These are phyloP conservation scores for Wickerhamiella siamensis DNA, from an alignment of 805 yeast species.

Conservation along the genomic window DNA sequence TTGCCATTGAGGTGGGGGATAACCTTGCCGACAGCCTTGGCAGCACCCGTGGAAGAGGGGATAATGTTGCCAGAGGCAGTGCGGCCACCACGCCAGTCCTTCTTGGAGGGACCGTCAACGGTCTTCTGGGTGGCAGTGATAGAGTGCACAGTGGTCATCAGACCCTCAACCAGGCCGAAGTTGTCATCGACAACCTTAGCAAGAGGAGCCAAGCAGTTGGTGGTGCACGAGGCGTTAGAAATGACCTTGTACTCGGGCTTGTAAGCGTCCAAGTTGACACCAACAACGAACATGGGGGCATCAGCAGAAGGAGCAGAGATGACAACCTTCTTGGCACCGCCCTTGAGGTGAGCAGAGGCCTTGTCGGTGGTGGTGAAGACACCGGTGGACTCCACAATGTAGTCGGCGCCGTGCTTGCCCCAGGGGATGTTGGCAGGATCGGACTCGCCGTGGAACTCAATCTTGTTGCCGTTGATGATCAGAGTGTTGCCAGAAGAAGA, in stretches of 20 bases:
- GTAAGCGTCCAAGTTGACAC: constrained; percentile 76
- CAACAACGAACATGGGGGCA: constrained; percentile 90
- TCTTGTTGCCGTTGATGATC: constrained; percentile 53
- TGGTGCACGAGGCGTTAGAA: constrained; percentile 91
- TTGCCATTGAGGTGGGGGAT: constrained; percentile 83
- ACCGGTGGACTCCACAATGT: constrained; percentile 88
- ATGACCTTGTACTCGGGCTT: constrained; percentile 60
- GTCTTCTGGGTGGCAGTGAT: constrained; percentile 94
- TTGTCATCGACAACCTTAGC: constrained; percentile 78
- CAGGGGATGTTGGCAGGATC: constrained; percentile 83
- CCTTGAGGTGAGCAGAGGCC: constrained; percentile 71
- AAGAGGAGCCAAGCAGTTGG: constrained; percentile 89
- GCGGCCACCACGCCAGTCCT: constrained; percentile 98
- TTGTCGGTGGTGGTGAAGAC: constrained; percentile 74
- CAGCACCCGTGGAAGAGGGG: constrained; percentile 95
- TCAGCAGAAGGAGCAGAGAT: constrained; percentile 90
- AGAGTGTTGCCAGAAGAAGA: constrained; percentile 41
- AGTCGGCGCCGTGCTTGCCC: constrained; percentile 66
- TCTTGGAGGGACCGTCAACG: constrained; percentile 93
- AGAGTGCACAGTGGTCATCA: constrained; percentile 94
- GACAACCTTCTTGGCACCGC: constrained; percentile 89
- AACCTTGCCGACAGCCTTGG: constrained; percentile 94
- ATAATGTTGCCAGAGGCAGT: constrained; percentile 91
- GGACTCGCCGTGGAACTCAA: constrained; percentile 60
- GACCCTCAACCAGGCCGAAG: constrained; percentile 80